These are phyloP conservation scores for Pisolithus sp. DNA, from an alignment of 768 basidiomycete genomes.

Conservation along the genomic window DNA sequence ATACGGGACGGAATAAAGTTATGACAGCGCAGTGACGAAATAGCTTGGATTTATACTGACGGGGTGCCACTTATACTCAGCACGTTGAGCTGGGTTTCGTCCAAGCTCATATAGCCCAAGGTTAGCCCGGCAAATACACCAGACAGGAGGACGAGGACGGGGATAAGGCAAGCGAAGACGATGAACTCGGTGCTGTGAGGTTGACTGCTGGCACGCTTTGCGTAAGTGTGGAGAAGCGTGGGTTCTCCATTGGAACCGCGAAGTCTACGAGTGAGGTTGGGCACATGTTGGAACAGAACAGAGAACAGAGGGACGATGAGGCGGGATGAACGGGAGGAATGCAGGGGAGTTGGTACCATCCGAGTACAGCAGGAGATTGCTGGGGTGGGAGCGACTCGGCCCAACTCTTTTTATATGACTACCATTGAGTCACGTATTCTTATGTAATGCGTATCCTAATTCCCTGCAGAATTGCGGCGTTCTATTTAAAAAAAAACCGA, in stretches of 20 bases:
- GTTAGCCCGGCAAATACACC: conserved; percentile 90
- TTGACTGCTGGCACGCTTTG: conserved; percentile 24
- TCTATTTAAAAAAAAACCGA: no score
- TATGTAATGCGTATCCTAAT: neutral
- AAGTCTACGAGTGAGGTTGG: conserved; percentile 28
- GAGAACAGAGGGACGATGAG: conserved; percentile 40
- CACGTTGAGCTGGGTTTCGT: conserved; percentile 88
- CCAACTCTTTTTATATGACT: neutral
- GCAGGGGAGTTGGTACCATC: conserved; percentile 34
- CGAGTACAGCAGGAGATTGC: conserved; percentile 15
- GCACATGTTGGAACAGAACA: conserved; percentile 39
- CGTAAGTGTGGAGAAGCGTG: conserved; percentile 19
- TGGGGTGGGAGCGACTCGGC: neutral
- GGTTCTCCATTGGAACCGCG: conserved; percentile 5
- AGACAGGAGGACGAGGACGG: conserved; percentile 74
- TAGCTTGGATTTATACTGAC: conserved; percentile 37
- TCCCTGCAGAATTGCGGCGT: no score
- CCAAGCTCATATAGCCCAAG: conserved; percentile 87
- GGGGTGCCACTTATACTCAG: conserved; percentile 78
- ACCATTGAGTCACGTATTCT: neutral
- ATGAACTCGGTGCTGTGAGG: conserved; percentile 26
- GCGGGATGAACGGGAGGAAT: conserved; percentile 35
- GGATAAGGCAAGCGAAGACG: conserved; percentile 58
- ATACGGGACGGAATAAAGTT: neutral
- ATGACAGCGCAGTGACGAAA: neutral